Conservation (phyloP, 306 rosid species). For the Leucaena leucocephala region DNA sequence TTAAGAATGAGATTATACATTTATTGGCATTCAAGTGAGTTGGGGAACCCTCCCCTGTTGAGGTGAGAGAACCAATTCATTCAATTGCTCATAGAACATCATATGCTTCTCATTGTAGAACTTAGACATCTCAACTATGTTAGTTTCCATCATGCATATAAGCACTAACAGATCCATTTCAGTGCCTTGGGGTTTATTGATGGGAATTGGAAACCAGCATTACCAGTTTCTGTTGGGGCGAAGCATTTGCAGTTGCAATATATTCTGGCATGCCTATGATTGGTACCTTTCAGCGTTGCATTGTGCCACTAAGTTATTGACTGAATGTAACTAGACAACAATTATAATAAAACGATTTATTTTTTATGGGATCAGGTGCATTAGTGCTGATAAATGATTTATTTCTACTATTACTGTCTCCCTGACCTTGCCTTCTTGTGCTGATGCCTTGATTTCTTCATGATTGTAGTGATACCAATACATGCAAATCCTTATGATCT, state of each 20-base stretch:
- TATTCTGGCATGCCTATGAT: not conserved
- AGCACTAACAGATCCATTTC: not conserved
- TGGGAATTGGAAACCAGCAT: not conserved
- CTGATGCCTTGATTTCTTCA: too few relatives aligned
- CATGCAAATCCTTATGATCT: not conserved
- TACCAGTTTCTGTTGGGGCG: conserved; percentile 7
- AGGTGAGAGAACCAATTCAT: not conserved
- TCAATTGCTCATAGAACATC: not conserved
- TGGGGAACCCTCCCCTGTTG: not conserved
- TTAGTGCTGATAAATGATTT: too few relatives aligned
- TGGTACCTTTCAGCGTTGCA: not conserved
- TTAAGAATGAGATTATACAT: not conserved
- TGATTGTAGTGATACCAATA: not conserved
- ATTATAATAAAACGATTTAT: not conserved
- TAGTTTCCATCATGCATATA: not conserved
- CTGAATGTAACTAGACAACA: not conserved
- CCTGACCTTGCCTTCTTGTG: not conserved
- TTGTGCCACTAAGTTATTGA: not conserved
- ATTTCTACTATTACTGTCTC: not conserved
- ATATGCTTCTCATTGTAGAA: not conserved
- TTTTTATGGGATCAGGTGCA: too few relatives aligned
- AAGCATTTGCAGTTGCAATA: conserved; percentile 11
- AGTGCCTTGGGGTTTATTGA: not conserved
- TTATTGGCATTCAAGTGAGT: not conserved
- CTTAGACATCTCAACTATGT: not conserved